phyloP scores from a whole-genome alignment of 208 protist genomes.

The Angomonas desouzai region DNA sequence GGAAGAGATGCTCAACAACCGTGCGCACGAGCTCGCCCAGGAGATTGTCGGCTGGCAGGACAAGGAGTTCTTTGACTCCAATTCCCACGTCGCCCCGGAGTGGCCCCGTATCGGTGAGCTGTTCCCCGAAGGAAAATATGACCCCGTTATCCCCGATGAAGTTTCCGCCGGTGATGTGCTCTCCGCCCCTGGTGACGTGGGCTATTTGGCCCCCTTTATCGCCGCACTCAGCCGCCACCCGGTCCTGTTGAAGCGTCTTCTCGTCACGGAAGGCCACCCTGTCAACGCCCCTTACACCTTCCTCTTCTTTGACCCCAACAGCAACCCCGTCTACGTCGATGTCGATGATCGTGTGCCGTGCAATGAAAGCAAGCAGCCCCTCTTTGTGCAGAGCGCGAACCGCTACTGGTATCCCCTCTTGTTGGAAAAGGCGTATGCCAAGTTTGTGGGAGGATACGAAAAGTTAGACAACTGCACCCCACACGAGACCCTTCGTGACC shows the following conservation, averaged over 20 bases:
- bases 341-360: conserved; percentile 85
- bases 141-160: conserved; percentile 29
- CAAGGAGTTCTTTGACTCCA: conserved; percentile 69
- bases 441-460: conserved; percentile 87
- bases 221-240: conserved; percentile 60
- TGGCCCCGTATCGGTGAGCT: conserved; percentile 78
- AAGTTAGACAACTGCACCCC: conserved; percentile 78
- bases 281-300: conserved; percentile 76
- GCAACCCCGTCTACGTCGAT: conserved; percentile 73
- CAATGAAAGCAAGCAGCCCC: conserved; percentile 33
- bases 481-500: conserved; percentile 80
- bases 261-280: conserved; percentile 50
- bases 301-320: conserved; percentile 80
- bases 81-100: conserved; percentile 57
- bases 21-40: conserved; percentile 56
- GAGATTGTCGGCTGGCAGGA: conserved; percentile 78
- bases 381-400: conserved; percentile 53
- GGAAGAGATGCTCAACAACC: conserved; percentile 50
- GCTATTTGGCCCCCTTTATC: conserved; percentile 79
- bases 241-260: conserved; percentile 61
- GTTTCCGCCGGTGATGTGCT: conserved; percentile 25
- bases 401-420: conserved; percentile 75
- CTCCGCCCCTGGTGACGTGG: conserved; percentile 39
- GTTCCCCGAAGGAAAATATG: conserved; percentile 56
- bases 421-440: conserved; percentile 91